Evolutionary conservation across 1,284 basidiomycete genomes (phyloP), one percentile per base, ranked within the genome.

Genomic region (Phellopilus nigrolimitatus): DNA sequence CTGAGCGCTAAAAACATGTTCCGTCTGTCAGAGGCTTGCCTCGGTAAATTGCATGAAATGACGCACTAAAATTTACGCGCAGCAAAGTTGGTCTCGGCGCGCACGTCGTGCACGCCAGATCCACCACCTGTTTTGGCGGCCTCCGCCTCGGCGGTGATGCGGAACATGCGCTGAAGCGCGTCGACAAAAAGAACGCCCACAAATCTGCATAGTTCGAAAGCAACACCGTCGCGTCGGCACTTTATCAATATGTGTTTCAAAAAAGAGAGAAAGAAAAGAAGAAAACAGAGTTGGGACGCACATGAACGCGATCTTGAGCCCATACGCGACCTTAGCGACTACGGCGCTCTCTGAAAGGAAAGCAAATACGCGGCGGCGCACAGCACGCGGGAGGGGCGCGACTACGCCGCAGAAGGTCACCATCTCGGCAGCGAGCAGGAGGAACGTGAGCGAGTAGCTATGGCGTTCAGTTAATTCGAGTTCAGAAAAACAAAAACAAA

Each of bases 261-360:
- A 48, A 47, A 53, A 31, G 27, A 41, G 25, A 22, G 19, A 43
- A 41, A 12, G 12, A 36, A 47, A 47, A 34, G 42, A 7, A 22
- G 46, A 28, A 30, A 0, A 49, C n/a, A n/a, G n/a, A n/a, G n/a
- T n/a, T n/a, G n/a, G 17, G 41, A 68, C 84, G 48, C 57, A 92
- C 88, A 97, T 95, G 75, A 97, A 97, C 4, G 91, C 90, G 60
- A 97, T 97, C 66, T 97, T 97, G 60, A 91, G 76, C 49, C 71
- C 87, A 62, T 91, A 91, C 0, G 86, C 84, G 51, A 91, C 53
- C 61, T 89, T 90, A 9, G 84, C 85, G 39, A 89, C 69, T 49
- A 84, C 64, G 39, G 75, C 70, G 51, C 78, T 88, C 57, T 81
- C 79, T 0, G 84, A 82, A 21, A 93, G 76, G 71, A 93, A 92